phyloP scores from a whole-genome alignment of 345 rosid genomes.

The Brassica incana region DNA sequence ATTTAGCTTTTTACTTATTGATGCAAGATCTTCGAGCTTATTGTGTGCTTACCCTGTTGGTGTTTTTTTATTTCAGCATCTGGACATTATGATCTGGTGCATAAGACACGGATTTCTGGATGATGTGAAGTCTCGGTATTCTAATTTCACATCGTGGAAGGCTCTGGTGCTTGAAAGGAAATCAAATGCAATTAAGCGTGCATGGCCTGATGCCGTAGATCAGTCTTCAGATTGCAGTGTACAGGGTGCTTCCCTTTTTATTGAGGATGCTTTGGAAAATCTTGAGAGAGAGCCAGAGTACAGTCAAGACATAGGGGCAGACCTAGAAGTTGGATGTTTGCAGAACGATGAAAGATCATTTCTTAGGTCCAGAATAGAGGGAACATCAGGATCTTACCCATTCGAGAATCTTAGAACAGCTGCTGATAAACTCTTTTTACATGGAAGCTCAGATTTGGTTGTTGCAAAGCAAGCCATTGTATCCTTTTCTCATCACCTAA shows the following conservation, averaged over 20 bases:
- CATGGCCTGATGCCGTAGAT: constrained; percentile 82
- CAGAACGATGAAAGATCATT: constrained; percentile 53
- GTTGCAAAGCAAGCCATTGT: constrained; percentile 96
- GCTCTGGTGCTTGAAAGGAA: constrained; percentile 68
- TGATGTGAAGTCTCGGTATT: constrained; percentile 52
- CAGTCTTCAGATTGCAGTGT: constrained; percentile 50
- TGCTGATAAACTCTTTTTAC: constrained; percentile 80
- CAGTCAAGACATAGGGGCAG: constrained; percentile 49
- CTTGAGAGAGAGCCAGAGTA: constrained; percentile 62
- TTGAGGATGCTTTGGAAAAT: constrained; percentile 94
- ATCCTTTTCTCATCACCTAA: constrained; percentile 55
- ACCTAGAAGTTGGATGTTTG: constrained; percentile 57
- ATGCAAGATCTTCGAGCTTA: no score
- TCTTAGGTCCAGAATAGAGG: constrained; percentile 69
- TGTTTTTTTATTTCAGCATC: constrained; percentile 57
- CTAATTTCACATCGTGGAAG: constrained; percentile 56
- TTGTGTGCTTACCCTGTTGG: neutral
- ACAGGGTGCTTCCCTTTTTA: constrained; percentile 73
- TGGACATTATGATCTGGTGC: constrained; percentile 87
- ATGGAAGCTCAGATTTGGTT: constrained; percentile 82
- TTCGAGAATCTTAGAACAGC: constrained; percentile 86
- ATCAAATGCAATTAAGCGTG: constrained; percentile 71
- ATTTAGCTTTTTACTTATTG: constrained; percentile 4
- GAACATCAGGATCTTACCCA: constrained; percentile 75
- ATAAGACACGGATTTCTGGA: constrained; percentile 72